Evolutionary conservation across 2,329 filamentous ascomycete genomes (phyloP).

Genomic region (Lachnellula subtilissima): DNA sequence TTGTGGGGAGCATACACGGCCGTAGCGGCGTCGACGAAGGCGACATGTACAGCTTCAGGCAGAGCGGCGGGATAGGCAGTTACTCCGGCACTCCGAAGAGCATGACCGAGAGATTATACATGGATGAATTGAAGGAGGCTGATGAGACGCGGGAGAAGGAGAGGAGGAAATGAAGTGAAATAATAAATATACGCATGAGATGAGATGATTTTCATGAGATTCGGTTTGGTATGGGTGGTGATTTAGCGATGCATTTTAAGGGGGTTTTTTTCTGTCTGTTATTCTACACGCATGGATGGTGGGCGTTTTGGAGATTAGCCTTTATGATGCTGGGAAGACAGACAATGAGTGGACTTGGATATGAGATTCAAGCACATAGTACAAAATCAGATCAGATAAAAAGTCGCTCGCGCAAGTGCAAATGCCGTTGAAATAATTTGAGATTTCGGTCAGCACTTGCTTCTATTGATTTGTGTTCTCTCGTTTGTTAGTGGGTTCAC

Average conservation of each 20-base stretch:
- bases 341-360: no score
- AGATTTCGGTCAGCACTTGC: no score
- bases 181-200: background rate
- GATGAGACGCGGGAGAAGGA: background rate
- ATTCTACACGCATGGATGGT: no score
- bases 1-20: conserved; percentile 45
- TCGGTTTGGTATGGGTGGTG: background rate
- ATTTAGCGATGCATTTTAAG: background rate
- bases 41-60: conserved; percentile 22
- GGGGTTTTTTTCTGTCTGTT: no score
- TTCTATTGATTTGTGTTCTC: no score
- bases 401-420: no score
- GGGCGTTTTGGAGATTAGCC: no score
- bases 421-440: no score
- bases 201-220: background rate
- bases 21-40: conserved; percentile 28
- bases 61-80: conserved; percentile 19
- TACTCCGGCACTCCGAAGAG: conserved; percentile 25
- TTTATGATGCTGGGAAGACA: no score
- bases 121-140: conserved; percentile 27
- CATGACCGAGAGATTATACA: conserved; percentile 29
- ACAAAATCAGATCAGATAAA: no score
- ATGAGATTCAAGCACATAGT: no score
- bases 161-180: background rate
- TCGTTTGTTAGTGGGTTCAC: no score